Conservation (phyloP, 2,329 filamentous ascomycete species). For the Fusarium hostae region DNA sequence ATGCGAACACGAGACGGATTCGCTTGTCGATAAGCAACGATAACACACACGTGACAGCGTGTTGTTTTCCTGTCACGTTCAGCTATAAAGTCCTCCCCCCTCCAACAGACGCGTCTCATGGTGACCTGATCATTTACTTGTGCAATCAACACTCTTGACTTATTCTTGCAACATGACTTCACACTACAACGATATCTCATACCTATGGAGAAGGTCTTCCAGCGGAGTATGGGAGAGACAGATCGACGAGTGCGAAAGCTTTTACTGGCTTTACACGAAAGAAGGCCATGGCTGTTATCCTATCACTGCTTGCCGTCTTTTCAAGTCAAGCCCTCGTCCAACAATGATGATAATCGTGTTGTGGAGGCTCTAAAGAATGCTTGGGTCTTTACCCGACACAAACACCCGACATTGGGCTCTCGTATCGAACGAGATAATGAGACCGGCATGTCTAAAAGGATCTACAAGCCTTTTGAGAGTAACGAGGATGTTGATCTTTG, state of each 20-base stretch:
- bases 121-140: neutral
- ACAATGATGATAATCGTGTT: rapidly evolving
- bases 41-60: neutral
- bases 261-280: constrained; percentile 1
- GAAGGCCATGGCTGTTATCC: neutral
- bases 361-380: neutral
- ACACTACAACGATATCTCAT: rapidly evolving
- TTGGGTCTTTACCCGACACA: neutral
- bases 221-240: neutral
- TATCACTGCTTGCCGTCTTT: neutral
- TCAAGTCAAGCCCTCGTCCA: rapidly evolving
- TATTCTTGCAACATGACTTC: neutral
- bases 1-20: neutral
- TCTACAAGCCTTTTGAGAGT: neutral
- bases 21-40: neutral
- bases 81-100: neutral
- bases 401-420: neutral
- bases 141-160: neutral
- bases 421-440: neutral
- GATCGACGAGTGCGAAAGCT: neutral
- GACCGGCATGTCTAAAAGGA: neutral
- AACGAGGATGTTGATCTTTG: neutral
- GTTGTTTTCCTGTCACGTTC: neutral
- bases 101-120: neutral
- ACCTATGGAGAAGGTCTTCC: neutral